These are phyloP conservation scores for Saccharomycopsis hybrid DNA, from an alignment of 1,139 yeast genomes.

Conservation along the genomic window DNA sequence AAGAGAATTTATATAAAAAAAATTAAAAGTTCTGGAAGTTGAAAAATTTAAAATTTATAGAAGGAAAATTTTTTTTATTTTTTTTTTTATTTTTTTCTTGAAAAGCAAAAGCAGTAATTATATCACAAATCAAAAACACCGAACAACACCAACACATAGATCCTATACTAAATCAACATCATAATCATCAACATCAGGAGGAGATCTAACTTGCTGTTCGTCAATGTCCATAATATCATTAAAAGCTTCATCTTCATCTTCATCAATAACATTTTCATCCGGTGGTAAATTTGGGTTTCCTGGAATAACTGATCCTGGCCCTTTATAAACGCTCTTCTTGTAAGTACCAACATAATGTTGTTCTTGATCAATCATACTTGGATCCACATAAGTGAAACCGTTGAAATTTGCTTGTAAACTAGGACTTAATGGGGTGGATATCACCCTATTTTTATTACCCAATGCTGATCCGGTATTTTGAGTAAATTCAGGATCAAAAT, in stretches of 20 bases:
- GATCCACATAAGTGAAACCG: constrained; percentile 94
- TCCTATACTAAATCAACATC: constrained; percentile 29
- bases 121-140: neutral
- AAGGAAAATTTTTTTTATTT: too few relatives aligned
- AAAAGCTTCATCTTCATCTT: constrained; percentile 60
- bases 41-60: too few relatives aligned
- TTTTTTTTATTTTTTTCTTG: too few relatives aligned
- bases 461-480: constrained; percentile 80
- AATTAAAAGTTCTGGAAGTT: too few relatives aligned
- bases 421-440: constrained; percentile 81
- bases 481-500: constrained; percentile 96
- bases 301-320: constrained; percentile 68
- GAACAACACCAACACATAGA: neutral
- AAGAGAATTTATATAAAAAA: too few relatives aligned
- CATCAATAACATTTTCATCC: constrained; percentile 77
- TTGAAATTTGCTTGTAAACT: constrained; percentile 94
- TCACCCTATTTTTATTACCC: constrained; percentile 43
- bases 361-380: constrained; percentile 56
- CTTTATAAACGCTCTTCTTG: constrained; percentile 40
- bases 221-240: constrained; percentile 47
- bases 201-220: constrained; percentile 26
- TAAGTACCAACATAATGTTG: constrained; percentile 22
- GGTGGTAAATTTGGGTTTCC: constrained; percentile 77
- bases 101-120: neutral
- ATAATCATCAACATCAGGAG: constrained; percentile 26